Base-by-base conservation (phyloP, 192 early-diverging fungal genomes). In the Coemansia sp. region DNA sequence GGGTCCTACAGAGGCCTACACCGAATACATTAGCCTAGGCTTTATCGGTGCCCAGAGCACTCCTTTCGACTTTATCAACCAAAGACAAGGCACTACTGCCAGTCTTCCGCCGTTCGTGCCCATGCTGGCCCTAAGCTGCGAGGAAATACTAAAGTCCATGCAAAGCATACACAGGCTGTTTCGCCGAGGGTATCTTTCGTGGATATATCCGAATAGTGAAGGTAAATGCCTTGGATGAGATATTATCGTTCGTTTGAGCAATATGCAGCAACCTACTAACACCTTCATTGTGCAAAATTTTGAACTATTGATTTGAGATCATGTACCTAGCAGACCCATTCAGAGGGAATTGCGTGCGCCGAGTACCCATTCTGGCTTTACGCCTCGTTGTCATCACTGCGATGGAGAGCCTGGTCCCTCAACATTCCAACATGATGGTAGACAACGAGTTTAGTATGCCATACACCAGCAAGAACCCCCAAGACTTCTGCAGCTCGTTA, bases 191-290 rank as follows among this genome's bases (percentile, higher is more conserved):
- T 82, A 82, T 61, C 51, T 82, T 14, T 67, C 63, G 9, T 77
- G 80, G 80, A 77, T 82, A 55, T 77, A 74, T 39, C 72, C 72
- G 4, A 38, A 41, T 6, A 38, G 64, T 5, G 63, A 75, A 61
- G 74, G 78, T 70, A 72, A 42, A 9, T 61, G 8, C 61, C 41
- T 21, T 21, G 1, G 2, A 15, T 5, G 7, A 10, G 23, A 12
- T 15, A 23, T 5, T 38, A 31, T 25, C 23, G 37, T n/a, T 57
- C 19, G 14, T 27, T 31, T 27, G 45, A 3, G 29, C 0, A 12
- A 31, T 23, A 4, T 37, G 27, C 34, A 51, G 48, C 62, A n/a
- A 14, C 46, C 51, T 34, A 48, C 23, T 60, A 57, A 57, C 53
- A 17, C 29, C 0, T 29, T 5, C 29, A 17, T 31, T 15, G 14